A percentile compares a stretch with the other conserved stretches of the same genome.
Evolutionary conservation across 768 basidiomycete species (phyloP).

Genomic region (Solioccasus polychromus): DNA sequence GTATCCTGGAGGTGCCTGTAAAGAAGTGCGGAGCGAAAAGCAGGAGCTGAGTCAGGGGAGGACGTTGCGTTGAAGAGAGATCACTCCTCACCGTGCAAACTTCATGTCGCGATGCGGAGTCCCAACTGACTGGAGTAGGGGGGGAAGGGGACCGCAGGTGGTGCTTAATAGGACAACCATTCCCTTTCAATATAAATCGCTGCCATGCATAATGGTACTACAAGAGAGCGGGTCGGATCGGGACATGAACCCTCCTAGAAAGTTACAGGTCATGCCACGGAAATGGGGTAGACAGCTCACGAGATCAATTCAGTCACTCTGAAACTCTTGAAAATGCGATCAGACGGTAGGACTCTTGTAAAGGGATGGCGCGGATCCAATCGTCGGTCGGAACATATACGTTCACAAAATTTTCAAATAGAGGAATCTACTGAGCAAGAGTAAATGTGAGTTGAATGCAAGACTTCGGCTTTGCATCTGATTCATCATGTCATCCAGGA

Average conservation of each 20-base stretch:
- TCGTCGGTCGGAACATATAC: background rate
- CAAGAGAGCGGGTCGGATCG: slow-evolving; percentile 12
- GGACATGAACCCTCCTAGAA: slow-evolving; percentile 9
- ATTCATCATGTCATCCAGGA: background rate
- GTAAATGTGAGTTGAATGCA: no score
- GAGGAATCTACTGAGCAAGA: slow-evolving; percentile 1
- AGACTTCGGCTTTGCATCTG: background rate
- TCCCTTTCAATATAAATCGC: background rate
- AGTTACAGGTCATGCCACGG: background rate
- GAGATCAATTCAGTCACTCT: slow-evolving; percentile 7
- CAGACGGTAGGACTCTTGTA: background rate
- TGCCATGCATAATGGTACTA: background rate
- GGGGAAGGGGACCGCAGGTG: background rate
- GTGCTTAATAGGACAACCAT: background rate
- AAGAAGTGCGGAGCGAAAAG: background rate
- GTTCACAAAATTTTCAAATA: background rate
- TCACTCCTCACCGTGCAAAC: slow-evolving; percentile 49
- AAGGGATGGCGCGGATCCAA: background rate
- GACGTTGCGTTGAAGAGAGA: background rate
- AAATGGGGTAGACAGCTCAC: background rate
- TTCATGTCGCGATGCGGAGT: slow-evolving; percentile 41
- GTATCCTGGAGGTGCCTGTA: slow-evolving; percentile 69
- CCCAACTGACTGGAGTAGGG: background rate
- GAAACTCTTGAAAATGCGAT: slow-evolving; percentile 11
- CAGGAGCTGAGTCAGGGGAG: background rate